A percentile compares a stretch with the other conserved stretches of the same genome.
phyloP scores from a whole-genome alignment of 192 early-diverging fungal genomes.

The Backusella sp. region DNA sequence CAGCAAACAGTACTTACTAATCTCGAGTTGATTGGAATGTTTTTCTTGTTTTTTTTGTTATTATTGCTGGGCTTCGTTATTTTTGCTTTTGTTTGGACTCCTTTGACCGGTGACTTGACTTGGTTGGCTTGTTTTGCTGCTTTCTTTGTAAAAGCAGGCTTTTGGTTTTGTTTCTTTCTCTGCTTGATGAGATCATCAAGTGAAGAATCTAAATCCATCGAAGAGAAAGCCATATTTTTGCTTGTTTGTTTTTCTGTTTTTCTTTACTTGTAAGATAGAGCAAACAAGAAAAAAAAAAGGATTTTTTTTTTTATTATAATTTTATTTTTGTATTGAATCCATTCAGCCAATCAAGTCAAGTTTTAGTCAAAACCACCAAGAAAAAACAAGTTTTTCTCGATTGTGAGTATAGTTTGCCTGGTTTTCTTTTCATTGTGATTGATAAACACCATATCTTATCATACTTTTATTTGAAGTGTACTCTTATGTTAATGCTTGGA shows the following conservation, averaged over 20 bases:
- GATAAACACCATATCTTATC: too few species aligned
- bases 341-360: too few species aligned
- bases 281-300: background rate
- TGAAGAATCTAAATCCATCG: constrained; percentile 40
- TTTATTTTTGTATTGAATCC: too few species aligned
- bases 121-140: background rate
- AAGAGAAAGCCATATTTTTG: background rate
- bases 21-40: background rate
- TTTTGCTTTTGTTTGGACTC: constrained; percentile 5
- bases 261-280: background rate
- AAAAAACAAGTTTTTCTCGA: too few species aligned
- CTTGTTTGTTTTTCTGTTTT: background rate
- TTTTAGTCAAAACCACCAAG: too few species aligned
- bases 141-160: constrained; percentile 1
- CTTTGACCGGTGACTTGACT: background rate
- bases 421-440: too few species aligned
- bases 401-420: too few species aligned
- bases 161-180: constrained; percentile 26
- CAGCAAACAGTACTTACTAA: background rate
- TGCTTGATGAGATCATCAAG: constrained; percentile 45
- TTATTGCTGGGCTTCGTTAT: constrained; percentile 3
- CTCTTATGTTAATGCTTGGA: too few species aligned
- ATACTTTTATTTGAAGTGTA: too few species aligned
- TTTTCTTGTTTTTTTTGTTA: background rate
- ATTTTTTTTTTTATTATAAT: too few species aligned